A percentile compares a stretch with the other conserved stretches of the same genome.
Evolutionary conservation across 805 yeast species (phyloP).

Genomic region (Lachancea lanzarotensis): DNA sequence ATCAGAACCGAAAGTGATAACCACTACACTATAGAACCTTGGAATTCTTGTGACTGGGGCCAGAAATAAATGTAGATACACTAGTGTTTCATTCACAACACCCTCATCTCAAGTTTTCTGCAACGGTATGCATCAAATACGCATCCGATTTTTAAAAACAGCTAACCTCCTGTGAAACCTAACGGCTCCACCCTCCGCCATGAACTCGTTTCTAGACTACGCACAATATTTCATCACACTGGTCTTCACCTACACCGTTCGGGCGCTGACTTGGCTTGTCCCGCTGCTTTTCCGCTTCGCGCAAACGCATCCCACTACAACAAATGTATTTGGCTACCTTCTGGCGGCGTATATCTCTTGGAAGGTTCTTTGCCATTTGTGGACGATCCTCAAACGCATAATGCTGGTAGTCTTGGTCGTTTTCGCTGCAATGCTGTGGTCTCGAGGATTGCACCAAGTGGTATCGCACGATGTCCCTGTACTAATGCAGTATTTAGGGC

Average conservation of each 20-base stretch:
- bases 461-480: conserved; percentile 6
- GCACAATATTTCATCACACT: background rate
- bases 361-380: conserved; percentile 29
- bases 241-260: background rate
- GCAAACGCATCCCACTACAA: conserved; percentile 28
- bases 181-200: background rate
- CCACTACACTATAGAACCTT: conserved; percentile 48
- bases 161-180: too few relatives aligned
- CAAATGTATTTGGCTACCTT: conserved; percentile 17
- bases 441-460: conserved; percentile 26
- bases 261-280: conserved; percentile 6
- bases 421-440: conserved; percentile 25
- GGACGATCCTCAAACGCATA: conserved; percentile 23
- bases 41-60: background rate
- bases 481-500: conserved; percentile 1
- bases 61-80: background rate
- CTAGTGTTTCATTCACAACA: background rate
- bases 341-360: conserved; percentile 21
- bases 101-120: background rate
- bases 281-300: conserved; percentile 20
- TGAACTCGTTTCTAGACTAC: background rate
- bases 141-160: too few relatives aligned
- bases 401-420: conserved; percentile 16
- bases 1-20: conserved; percentile 56
- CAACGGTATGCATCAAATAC: too few relatives aligned